These are phyloP conservation scores for Buxus sempervirens DNA, from an alignment of 164 flowering plant genomes.

Conservation along the genomic window DNA sequence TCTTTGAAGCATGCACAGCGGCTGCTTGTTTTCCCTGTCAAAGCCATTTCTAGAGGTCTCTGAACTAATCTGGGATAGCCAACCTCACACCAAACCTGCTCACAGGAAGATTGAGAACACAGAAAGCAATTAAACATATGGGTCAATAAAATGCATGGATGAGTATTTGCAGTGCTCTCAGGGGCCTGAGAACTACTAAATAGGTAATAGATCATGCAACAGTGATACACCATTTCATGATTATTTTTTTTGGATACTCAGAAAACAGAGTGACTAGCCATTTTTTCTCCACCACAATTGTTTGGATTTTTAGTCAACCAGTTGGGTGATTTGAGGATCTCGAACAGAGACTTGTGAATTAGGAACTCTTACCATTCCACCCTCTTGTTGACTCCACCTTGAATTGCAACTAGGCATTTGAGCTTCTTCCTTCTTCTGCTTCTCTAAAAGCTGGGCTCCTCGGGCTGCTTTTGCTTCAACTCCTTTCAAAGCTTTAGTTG, in stretches of 20 bases:
- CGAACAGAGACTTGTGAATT: background rate
- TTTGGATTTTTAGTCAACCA: background rate
- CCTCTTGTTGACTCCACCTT: conserved; percentile 90
- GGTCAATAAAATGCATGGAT: background rate
- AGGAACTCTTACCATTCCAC: conserved; percentile 67
- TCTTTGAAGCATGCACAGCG: conserved; percentile 81
- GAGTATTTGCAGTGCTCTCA: background rate
- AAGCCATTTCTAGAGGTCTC: conserved; percentile 78
- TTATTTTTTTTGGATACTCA: background rate
- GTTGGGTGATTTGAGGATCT: background rate
- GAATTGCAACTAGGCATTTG: conserved; percentile 78
- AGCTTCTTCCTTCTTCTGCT: conserved; percentile 82
- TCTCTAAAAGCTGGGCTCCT: conserved; percentile 87
- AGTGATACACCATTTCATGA: too few species aligned
- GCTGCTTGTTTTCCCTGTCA: conserved; percentile 85
- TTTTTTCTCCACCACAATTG: too few species aligned
- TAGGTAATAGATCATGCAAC: background rate
- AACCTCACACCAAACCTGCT: conserved; percentile 86
- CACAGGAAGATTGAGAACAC: background rate
- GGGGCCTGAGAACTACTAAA: background rate
- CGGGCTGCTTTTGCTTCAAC: conserved; percentile 90
- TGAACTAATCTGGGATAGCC: conserved; percentile 87
- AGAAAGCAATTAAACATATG: background rate
- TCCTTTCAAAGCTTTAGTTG: conserved; percentile 82
- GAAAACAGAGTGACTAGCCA: background rate